These are phyloP conservation scores for Magnusiomyces ingens DNA, from an alignment of 1,139 yeast genomes.

Conservation along the genomic window DNA sequence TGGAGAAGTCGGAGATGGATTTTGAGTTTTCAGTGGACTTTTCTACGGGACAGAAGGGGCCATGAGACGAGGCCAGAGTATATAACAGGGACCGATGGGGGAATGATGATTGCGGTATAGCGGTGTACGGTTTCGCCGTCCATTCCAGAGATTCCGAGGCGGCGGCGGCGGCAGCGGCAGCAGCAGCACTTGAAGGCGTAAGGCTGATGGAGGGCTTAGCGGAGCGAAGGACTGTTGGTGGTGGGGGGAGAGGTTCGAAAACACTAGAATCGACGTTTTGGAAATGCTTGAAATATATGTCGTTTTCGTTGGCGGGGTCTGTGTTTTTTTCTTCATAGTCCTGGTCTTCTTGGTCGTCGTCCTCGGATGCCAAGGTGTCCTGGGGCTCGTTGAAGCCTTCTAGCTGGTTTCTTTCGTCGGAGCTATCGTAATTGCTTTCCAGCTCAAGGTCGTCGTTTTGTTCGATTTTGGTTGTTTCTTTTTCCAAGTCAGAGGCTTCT, in stretches of 20 bases:
- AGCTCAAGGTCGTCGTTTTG: constrained; percentile 2
- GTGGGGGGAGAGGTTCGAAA: constrained; percentile 4
- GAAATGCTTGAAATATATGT: constrained; percentile 72
- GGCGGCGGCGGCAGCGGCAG: constrained; percentile 6
- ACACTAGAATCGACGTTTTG: constrained; percentile 24
- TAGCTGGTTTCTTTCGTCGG: constrained; percentile 14
- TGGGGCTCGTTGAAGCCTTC: constrained; percentile 25
- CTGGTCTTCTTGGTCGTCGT: constrained; percentile 37
- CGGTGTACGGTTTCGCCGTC: constrained; percentile 8
- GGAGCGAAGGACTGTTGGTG: neutral
- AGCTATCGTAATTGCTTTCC: constrained; percentile 21
- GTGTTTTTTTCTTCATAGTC: constrained; percentile 21
- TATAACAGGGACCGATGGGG: constrained; percentile 12
- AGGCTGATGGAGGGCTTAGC: neutral
- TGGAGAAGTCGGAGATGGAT: constrained; percentile 2
- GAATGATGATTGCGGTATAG: neutral
- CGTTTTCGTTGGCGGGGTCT: constrained; percentile 23
- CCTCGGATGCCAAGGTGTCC: constrained; percentile 27
- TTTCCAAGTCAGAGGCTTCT: constrained; percentile 23
- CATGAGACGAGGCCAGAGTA: neutral
- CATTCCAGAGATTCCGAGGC: constrained; percentile 10
- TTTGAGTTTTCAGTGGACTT: constrained; percentile 5
- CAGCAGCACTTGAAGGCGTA: constrained; percentile 3
- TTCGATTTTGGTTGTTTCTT: constrained; percentile 12
- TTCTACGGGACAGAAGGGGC: constrained; percentile 5